Evolutionary conservation across 2,329 filamentous ascomycete species (phyloP).

Genomic region (Plectosphaerella plurivora): DNA sequence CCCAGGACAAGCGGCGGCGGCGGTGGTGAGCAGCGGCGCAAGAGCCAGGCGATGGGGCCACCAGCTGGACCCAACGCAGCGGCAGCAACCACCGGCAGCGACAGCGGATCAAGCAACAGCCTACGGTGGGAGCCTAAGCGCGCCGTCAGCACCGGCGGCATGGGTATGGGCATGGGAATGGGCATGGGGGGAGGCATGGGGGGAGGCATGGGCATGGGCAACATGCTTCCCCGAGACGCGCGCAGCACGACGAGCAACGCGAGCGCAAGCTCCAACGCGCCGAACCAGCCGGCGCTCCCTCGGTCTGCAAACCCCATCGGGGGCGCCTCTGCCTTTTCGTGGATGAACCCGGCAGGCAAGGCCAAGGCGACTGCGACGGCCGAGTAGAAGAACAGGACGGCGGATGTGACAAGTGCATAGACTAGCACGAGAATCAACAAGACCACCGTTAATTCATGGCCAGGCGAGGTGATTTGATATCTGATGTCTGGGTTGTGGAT

Average conservation of each 20-base stretch:
- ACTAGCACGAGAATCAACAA: neutral
- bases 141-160: constrained; percentile 28
- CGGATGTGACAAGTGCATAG: neutral
- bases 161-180: no score
- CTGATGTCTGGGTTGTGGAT: no score
- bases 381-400: constrained; percentile 4
- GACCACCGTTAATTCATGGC: neutral
- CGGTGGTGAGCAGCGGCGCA: constrained; percentile 43
- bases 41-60: constrained; percentile 36
- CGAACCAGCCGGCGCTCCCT: constrained; percentile 28
- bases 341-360: constrained; percentile 64
- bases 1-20: constrained; percentile 32
- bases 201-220: constrained; percentile 11
- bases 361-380: constrained; percentile 29
- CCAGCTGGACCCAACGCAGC: neutral
- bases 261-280: constrained; percentile 28
- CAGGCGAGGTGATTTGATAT: neutral
- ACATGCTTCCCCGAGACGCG: constrained; percentile 7
- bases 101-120: constrained; percentile 12
- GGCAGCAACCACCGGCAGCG: constrained; percentile 15
- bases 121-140: constrained; percentile 54
- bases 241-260: constrained; percentile 7
- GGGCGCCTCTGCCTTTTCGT: constrained; percentile 89
- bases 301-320: constrained; percentile 78
- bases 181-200: no score